These are phyloP conservation scores for Pythium vanterpoolii DNA, from an alignment of 352 stramenopile species.

Conservation along the genomic window DNA sequence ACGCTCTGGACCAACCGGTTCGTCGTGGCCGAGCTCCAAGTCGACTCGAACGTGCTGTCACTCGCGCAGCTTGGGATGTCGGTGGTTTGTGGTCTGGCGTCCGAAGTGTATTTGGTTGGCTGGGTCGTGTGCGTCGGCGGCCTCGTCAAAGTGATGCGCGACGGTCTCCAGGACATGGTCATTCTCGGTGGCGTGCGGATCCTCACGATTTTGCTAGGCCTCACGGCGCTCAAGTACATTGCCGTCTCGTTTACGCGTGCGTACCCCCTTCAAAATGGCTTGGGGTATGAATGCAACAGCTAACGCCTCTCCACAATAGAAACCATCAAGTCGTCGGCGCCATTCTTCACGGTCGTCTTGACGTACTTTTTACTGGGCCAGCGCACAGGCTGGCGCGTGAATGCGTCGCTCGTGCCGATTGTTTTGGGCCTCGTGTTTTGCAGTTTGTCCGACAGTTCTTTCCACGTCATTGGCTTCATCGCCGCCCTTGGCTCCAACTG, in stretches of 20 bases:
- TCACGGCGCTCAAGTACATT: slow-evolving; percentile 91
- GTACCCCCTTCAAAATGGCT: slow-evolving; percentile 9
- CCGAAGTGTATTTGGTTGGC: slow-evolving; percentile 70
- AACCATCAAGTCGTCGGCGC: slow-evolving; percentile 91
- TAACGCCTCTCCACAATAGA: slow-evolving; percentile 31
- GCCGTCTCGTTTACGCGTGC: slow-evolving; percentile 88
- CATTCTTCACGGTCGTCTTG: slow-evolving; percentile 90
- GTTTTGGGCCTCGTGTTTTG: slow-evolving; percentile 84
- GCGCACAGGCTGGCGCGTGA: slow-evolving; percentile 78
- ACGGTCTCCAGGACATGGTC: slow-evolving; percentile 82
- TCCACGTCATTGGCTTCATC: slow-evolving; percentile 87
- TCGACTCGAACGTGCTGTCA: slow-evolving; percentile 79
- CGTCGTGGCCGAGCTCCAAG: slow-evolving; percentile 64
- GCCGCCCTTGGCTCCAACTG: slow-evolving; percentile 89
- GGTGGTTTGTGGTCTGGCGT: slow-evolving; percentile 61
- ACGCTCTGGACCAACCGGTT: slow-evolving; percentile 86
- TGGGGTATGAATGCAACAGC: not conserved
- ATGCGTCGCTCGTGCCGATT: slow-evolving; percentile 85
- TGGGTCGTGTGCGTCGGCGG: slow-evolving; percentile 51
- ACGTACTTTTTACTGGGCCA: slow-evolving; percentile 83
- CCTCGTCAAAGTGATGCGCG: slow-evolving; percentile 43
- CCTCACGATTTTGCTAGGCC: slow-evolving; percentile 84
- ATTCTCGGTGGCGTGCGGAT: slow-evolving; percentile 79
- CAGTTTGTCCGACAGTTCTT: slow-evolving; percentile 82
- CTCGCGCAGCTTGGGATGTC: slow-evolving; percentile 78